Evolutionary conservation across 768 basidiomycete genomes (phyloP), one percentile per base, ranked within the genome.

Genomic region (Ramaria sp.): DNA sequence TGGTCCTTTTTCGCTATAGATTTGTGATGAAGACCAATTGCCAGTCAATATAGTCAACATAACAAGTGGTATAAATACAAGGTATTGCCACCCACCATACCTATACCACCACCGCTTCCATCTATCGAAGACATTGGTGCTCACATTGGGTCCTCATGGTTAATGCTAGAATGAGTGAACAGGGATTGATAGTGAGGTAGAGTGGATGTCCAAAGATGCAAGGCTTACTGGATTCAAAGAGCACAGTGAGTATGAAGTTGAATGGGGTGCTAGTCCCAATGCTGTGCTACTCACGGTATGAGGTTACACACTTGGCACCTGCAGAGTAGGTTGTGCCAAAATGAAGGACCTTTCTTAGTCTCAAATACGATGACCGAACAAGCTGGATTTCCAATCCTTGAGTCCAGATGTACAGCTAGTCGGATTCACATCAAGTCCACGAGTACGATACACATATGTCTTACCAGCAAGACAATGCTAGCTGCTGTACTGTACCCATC

Each of bases 291-390:
- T 36, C 38, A 52, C 51, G 27, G n/a, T 20, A 52, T 2, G 41
- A 16, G 9, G 38, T 9, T 1, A 25, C 13, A 24, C 51, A 18
- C 25, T 52, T 37, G 1, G 25, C 8, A 7, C 32, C 16, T 2
- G 51, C 38, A 22, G 44, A 55, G 41, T 55, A 55, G 22, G 39
- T n/a, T 22, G 47, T 55, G 22, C 39, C 48, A 22, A 55, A 48
- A 37, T 47, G 49, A 20, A 55, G 32, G 13, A 48, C 22, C n/a
- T 55, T 49, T n/a, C 53, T 44, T 12, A 37, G 5, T 13, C 34
- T 34, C 47, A n/a, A 55, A 24, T 20, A 28, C n/a, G 30, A 20
- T 8, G 16, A 20, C 53, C 53, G 49, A 28, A 55, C 32, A n/a
- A 55, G 53, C 28, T 55, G 39, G 3, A 48, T 18, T 20, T 57